Evolutionary conservation across 2,329 filamentous ascomycete species (phyloP), one percentile per base, ranked within the genome.

Genomic region (Botrytis squamosa): DNA sequence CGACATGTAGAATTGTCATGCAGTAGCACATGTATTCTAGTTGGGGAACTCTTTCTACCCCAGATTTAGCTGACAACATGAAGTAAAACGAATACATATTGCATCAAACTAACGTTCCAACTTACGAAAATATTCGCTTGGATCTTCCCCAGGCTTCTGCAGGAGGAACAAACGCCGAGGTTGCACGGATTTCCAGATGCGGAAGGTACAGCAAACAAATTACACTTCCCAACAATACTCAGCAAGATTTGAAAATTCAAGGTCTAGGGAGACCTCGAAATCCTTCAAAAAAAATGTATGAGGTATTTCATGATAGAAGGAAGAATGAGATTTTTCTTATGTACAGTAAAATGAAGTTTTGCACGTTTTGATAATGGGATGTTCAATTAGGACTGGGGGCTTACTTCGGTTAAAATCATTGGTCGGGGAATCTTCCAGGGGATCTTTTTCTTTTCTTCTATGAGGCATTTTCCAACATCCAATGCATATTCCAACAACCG

Each of bases 321-420:
- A 49, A 49, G 5, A 49, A 49, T 38, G 10, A 25, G 14, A 29
- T 49, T 16, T 36, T 49, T 49, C 29, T n/a, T 18, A 36, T 66
- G 18, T 66, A n/a, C 20, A 36, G 14, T 25, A 9, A 49, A 36
- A 66, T 25, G n/a, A 65, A 22, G n/a, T 46, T 46, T 46, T 46
- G 40, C 42, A 33, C 42, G 4, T 65, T 62, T 44, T 46, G 62
- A 64, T 44, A 64, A 64, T 64, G 62, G n/a, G 40, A 66, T 66
- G 29, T 49, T 66, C 44, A 1, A 52, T 49, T 66, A 14, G 44
- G 64, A 25, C 36, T 25, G 64, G 44, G 22, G 44, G 44, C 44
- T 38, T 25, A n/a, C 64, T 52, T 66, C 64, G 64, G 44, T 38
- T 66, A 49, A 66, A 9, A 49, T 49, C 44, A 66, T 66, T 66